Conservation (phyloP, 2,329 filamentous ascomycete species). For the Periconia digitata region DNA sequence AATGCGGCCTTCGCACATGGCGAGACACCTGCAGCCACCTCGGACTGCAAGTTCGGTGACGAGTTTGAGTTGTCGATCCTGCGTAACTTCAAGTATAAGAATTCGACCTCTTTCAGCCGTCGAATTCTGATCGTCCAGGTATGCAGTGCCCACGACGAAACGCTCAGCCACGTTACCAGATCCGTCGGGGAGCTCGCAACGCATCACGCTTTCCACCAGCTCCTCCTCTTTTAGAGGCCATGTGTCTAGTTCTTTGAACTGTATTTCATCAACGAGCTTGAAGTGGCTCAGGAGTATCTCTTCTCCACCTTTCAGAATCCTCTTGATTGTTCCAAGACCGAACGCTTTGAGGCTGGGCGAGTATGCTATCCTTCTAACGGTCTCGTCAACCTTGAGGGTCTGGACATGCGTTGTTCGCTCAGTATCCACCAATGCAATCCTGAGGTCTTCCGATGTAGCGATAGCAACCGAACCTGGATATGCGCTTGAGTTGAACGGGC, state of each 20-base stretch:
- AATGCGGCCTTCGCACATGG: slow-evolving; percentile 70
- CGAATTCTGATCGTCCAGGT: slow-evolving; percentile 63
- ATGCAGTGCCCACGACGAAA: slow-evolving; percentile 90
- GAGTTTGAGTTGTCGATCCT: slow-evolving; percentile 70
- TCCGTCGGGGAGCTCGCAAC: slow-evolving; percentile 68
- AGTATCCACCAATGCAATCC: slow-evolving; percentile 78
- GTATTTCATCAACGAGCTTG: slow-evolving; percentile 84
- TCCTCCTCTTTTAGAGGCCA: slow-evolving; percentile 69
- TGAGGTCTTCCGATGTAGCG: slow-evolving; percentile 74
- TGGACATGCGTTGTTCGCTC: slow-evolving; percentile 88
- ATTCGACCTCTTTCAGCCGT: slow-evolving; percentile 69
- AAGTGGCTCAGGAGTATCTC: slow-evolving; percentile 82
- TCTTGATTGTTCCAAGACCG: slow-evolving; percentile 80
- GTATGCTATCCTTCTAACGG: slow-evolving; percentile 84
- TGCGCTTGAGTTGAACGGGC: slow-evolving; percentile 76
- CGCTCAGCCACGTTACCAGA: slow-evolving; percentile 65
- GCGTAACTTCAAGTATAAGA: slow-evolving; percentile 79
- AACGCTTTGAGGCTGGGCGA: slow-evolving; percentile 78
- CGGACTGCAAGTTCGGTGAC: slow-evolving; percentile 70
- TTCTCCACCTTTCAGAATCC: slow-evolving; percentile 68
- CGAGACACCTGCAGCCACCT: slow-evolving; percentile 79
- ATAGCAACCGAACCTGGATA: slow-evolving; percentile 82
- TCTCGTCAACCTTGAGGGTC: slow-evolving; percentile 75
- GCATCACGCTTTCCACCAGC: slow-evolving; percentile 81
- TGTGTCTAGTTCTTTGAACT: slow-evolving; percentile 77